Base-by-base conservation (phyloP, 163 green algal species). In the Chloroidium sp. region DNA sequence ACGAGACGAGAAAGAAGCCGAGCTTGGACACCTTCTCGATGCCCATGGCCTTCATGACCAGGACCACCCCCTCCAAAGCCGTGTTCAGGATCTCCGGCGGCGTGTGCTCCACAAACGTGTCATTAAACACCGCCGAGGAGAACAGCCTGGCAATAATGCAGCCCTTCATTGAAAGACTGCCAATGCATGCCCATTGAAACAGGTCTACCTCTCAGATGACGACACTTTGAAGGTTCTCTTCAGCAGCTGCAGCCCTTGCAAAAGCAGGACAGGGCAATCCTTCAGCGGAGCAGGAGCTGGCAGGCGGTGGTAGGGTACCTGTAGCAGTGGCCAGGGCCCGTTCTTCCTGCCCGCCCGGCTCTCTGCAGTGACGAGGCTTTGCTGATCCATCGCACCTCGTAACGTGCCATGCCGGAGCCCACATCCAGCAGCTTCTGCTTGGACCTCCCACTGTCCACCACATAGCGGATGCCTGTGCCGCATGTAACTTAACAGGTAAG, bases 281-380 rank as follows among this genome's bases (percentile, higher is more conserved):
- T 36, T 36, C 36, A 4, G n/a, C 4, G 59, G 75, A 57, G 75
- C n/a, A 58, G 64, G 1, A 4, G 69, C 64, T 4, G 8, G 36
- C 36, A 36, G 36, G 36, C 36, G 36, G 36, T 36, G 64, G 64
- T 6, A 10, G 36, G 2, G 3, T 10, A 87, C 86, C 95, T 90
- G 92, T 98, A 99, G 83, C 91, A 93, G 87, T 98, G 95, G 69
- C 96, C 96, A 12, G 96, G 95, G 14, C 94, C 93, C 0, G 92
- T 97, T 69, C 96, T 91, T 13, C 96, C 96, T 1, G 96, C 94
- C 0, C 96, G 90, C 1, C 95, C 96, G 13, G 96, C 92, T 0
- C 96, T 88, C 91, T 99, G 96, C 76, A 92, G 84, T 2, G 95
- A 93, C 4, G 88, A 90, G 57, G 96, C 95, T 75, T 98, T 92